Evolutionary conservation across 441 rosid species (phyloP), one percentile per base, ranked within the genome.

Genomic region (Jatropha podagrica): DNA sequence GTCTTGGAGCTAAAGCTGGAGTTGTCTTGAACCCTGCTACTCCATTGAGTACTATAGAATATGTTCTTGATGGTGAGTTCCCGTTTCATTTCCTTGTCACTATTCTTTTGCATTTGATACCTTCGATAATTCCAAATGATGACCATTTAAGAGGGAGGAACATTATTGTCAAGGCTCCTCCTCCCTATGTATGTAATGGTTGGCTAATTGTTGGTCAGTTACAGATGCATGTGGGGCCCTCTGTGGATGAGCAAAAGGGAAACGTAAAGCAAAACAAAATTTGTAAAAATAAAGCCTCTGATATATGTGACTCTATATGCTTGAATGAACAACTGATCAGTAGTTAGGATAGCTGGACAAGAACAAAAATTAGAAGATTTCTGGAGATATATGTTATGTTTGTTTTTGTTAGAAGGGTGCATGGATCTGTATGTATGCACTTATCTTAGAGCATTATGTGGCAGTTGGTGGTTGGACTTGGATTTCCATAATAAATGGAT

Each of bases 1-100:
- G 76, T 83, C 86, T 94, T 76, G 98, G 99, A 11, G 98, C 98
- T 68, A 96, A 96, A 85, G 98, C 99, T 81, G 99, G 99, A 84
- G 99, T 94, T 69, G 99, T 94, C 54, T 78, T 96, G 74, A 96
- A 96, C 83, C 98, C 98, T 54, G 99, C 79, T 63, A 92, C 99
- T 74, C 91, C 98, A 60, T 83, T 96, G 80, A 92, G 65, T 77
- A 74, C 97, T 27, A 23, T 23, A 23, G 23, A 23, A 23, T 23
- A 23, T 23, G 23, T 23, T 23, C 23, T 23, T 23, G 23, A 23
- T 23, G 23, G 23, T 23, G 23, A 23, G 23, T 23, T 23, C 23
- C 23, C 23, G 23, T 23, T 23, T 23, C 23, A 23, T 23, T 23
- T 23, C 23, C 23, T 23, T 23, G 23, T 23, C 23, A 23, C 23